These are phyloP conservation scores for Rhodotorula sp. DNA, from an alignment of 1,284 basidiomycete species.

Conservation along the genomic window DNA sequence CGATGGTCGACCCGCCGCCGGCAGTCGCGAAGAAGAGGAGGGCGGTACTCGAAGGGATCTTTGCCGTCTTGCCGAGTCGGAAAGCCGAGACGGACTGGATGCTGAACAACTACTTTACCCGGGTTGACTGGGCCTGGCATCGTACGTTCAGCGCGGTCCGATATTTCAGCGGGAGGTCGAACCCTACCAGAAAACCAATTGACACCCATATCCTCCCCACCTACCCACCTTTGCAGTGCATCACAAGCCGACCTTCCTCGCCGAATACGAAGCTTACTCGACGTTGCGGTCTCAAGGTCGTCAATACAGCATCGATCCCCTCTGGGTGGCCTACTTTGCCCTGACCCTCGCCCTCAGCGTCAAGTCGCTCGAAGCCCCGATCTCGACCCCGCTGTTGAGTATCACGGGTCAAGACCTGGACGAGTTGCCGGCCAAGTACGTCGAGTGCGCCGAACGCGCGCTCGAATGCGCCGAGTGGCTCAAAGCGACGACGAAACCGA, in stretches of 20 bases:
- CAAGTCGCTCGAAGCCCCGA: slow-evolving; percentile 21
- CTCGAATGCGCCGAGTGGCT: slow-evolving; percentile 33
- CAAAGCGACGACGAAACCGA: slow-evolving; percentile 5
- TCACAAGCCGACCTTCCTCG: slow-evolving; percentile 32
- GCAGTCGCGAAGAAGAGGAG: neutral
- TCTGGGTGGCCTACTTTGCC: slow-evolving; percentile 41
- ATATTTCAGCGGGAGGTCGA: no score
- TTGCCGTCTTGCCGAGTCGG: slow-evolving; percentile 2
- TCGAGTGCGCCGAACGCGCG: slow-evolving; percentile 12
- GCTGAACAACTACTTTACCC: slow-evolving; percentile 20
- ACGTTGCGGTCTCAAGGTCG: slow-evolving; percentile 28
- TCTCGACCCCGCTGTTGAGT: slow-evolving; percentile 14
- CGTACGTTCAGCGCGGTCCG: neutral
- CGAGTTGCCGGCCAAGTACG: slow-evolving; percentile 9
- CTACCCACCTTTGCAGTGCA: slow-evolving; percentile 7
- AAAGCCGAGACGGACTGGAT: slow-evolving; percentile 27
- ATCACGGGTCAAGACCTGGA: slow-evolving; percentile 23
- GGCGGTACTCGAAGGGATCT: slow-evolving; percentile 21
- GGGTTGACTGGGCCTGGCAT: slow-evolving; percentile 33
- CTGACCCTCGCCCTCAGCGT: slow-evolving; percentile 31
- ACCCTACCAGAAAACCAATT: neutral
- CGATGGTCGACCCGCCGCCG: no score
- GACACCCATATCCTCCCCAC: no score
- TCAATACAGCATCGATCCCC: slow-evolving; percentile 37
- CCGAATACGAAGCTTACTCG: slow-evolving; percentile 34